Evolutionary conservation across 352 stramenopile genomes (phyloP).

Genomic region (Globisporangium emineosum): DNA sequence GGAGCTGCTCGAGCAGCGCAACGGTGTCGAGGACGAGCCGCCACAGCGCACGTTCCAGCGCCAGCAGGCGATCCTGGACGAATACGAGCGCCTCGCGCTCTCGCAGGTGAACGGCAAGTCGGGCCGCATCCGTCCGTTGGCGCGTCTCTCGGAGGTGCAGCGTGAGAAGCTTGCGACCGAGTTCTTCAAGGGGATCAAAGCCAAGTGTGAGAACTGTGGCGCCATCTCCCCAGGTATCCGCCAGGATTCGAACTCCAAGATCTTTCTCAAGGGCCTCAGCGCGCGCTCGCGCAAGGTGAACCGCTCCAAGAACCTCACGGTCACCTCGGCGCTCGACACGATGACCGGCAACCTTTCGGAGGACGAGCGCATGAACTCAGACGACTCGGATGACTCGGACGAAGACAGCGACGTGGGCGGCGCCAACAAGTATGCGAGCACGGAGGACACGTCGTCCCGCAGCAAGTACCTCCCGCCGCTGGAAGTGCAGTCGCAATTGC

Average conservation of each 20-base stretch:
- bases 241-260: conserved; percentile 97
- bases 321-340: conserved; percentile 79
- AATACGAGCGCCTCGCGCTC: conserved; percentile 86
- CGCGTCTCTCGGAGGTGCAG: conserved; percentile 65
- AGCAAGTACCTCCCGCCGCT: conserved; percentile 95
- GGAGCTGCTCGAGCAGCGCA: conserved; percentile 83
- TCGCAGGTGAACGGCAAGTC: conserved; percentile 36
- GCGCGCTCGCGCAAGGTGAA: conserved; percentile 78
- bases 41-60: conserved; percentile 68
- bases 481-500: conserved; percentile 94
- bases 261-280: conserved; percentile 94
- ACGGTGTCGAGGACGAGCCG: conserved; percentile 82
- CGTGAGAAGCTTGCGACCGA: conserved; percentile 81
- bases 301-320: conserved; percentile 77
- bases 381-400: conserved; percentile 68
- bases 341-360: conserved; percentile 73
- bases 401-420: conserved; percentile 44
- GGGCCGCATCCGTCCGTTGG: conserved; percentile 37
- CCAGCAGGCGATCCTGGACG: conserved; percentile 84
- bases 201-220: conserved; percentile 97
- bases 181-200: conserved; percentile 91
- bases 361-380: conserved; percentile 21
- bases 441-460: conserved; percentile 60
- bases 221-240: conserved; percentile 94
- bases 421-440: conserved; percentile 35